These are phyloP conservation scores for Sclerotinia nivalis DNA, from an alignment of 2,329 filamentous ascomycete species.

Conservation along the genomic window DNA sequence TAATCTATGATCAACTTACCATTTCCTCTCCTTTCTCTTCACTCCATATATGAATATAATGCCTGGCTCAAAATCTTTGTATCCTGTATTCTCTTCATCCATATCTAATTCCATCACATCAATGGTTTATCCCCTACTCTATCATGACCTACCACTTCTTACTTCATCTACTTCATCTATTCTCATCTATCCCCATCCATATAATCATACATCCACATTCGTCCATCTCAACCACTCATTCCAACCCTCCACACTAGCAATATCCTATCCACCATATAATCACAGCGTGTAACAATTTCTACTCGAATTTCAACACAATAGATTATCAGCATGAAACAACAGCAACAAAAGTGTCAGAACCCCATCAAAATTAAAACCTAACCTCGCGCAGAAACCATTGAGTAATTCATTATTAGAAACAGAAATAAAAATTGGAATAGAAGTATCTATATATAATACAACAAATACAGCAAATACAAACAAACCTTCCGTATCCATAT, in stretches of 20 bases:
- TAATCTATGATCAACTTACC: background rate
- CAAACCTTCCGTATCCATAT: too few species aligned
- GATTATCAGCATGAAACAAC: background rate
- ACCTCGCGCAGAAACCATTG: background rate
- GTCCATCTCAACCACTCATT: too few species aligned
- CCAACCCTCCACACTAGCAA: too few species aligned
- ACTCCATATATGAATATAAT: background rate
- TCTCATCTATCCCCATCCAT: too few species aligned
- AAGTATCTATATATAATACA: too few species aligned
- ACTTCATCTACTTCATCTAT: too few species aligned
- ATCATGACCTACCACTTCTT: too few species aligned
- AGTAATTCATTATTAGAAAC: background rate
- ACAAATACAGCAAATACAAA: too few species aligned
- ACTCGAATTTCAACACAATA: background rate
- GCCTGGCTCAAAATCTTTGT: background rate
- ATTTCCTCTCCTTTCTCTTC: background rate
- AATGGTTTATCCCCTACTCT: background rate
- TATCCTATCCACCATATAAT: background rate
- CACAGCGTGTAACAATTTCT: background rate
- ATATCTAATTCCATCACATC: background rate
- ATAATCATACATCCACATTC: too few species aligned
- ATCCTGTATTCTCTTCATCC: background rate
- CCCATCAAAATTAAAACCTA: background rate
- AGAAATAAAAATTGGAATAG: background rate
- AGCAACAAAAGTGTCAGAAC: background rate